These are phyloP conservation scores for Pichia occidentalis DNA, from an alignment of 805 yeast species.

Conservation along the genomic window DNA sequence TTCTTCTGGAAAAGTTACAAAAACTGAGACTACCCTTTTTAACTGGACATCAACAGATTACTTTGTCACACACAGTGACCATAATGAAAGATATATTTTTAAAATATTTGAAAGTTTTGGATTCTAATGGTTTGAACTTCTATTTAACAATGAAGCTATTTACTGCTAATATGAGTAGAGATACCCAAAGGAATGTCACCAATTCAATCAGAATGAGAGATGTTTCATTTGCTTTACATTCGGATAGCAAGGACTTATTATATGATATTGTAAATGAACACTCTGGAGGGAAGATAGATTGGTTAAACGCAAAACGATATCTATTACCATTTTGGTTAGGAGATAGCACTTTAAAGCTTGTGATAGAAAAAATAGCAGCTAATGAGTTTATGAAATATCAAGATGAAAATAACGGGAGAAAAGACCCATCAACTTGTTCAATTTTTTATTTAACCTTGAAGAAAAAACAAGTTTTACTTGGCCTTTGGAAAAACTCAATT, in stretches of 20 bases:
- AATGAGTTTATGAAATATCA: constrained; percentile 47
- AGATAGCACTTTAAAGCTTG: constrained; percentile 37
- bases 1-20: constrained; percentile 54
- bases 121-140: constrained; percentile 64
- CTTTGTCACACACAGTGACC: constrained; percentile 62
- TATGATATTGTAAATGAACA: constrained; percentile 41
- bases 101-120: constrained; percentile 39
- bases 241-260: constrained; percentile 67
- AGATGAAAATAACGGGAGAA: constrained; percentile 37
- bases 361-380: constrained; percentile 65
- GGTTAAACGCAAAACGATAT: constrained; percentile 53
- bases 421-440: constrained; percentile 69
- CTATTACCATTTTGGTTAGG: constrained; percentile 72
- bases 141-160: constrained; percentile 65
- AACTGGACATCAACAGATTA: constrained; percentile 87
- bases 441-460: constrained; percentile 71
- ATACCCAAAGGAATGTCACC: constrained; percentile 3
- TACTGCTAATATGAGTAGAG: constrained; percentile 36
- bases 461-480: constrained; percentile 68
- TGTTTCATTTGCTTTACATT: constrained; percentile 80
- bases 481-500: constrained; percentile 74
- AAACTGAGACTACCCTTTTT: constrained; percentile 67
- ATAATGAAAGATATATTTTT: constrained; percentile 52
- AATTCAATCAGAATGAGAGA: constrained; percentile 66
- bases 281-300: constrained; percentile 34